These are phyloP conservation scores for Dothistroma pini DNA, from an alignment of 2,329 filamentous ascomycete genomes.

Conservation along the genomic window DNA sequence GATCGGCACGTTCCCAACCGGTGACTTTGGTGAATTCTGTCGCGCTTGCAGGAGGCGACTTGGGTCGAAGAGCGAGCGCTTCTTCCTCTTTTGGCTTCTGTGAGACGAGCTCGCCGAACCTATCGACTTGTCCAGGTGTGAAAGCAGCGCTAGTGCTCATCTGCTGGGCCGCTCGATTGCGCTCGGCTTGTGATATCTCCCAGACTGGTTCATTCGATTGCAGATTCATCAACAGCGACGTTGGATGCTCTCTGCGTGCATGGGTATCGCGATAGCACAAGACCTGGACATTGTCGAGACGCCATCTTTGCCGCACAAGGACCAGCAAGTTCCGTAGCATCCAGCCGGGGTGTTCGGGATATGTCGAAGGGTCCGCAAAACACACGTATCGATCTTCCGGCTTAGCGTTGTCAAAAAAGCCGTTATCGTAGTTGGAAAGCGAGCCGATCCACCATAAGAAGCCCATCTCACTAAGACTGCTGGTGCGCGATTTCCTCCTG, in stretches of 20 bases:
- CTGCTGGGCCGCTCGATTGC: constrained; percentile 21
- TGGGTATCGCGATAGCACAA: constrained; percentile 88
- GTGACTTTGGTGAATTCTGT: constrained; percentile 69
- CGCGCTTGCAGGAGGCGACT: constrained; percentile 38
- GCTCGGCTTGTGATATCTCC: constrained; percentile 24
- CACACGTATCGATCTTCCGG: constrained; percentile 76
- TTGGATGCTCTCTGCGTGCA: constrained; percentile 69
- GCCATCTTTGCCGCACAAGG: constrained; percentile 77
- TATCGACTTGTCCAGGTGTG: constrained; percentile 30
- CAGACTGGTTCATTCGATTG: constrained; percentile 49
- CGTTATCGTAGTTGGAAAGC: constrained; percentile 73
- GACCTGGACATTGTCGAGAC: constrained; percentile 72
- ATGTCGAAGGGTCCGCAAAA: constrained; percentile 92
- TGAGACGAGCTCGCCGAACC: constrained; percentile 31
- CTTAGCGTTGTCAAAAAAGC: constrained; percentile 74
- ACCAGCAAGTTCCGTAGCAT: constrained; percentile 85
- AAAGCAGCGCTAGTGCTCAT: constrained; percentile 30
- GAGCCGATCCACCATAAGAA: constrained; percentile 76
- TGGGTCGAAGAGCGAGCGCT: constrained; percentile 28
- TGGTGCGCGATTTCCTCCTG: constrained; percentile 49
- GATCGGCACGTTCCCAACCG: constrained; percentile 85
- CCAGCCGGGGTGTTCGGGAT: constrained; percentile 84
- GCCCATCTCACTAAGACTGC: constrained; percentile 52
- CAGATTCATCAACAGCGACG: constrained; percentile 73
- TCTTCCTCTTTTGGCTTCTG: constrained; percentile 20